phyloP scores from a whole-genome alignment of 495 filamentous ascomycete species.

The Aspergillus biplanus region DNA sequence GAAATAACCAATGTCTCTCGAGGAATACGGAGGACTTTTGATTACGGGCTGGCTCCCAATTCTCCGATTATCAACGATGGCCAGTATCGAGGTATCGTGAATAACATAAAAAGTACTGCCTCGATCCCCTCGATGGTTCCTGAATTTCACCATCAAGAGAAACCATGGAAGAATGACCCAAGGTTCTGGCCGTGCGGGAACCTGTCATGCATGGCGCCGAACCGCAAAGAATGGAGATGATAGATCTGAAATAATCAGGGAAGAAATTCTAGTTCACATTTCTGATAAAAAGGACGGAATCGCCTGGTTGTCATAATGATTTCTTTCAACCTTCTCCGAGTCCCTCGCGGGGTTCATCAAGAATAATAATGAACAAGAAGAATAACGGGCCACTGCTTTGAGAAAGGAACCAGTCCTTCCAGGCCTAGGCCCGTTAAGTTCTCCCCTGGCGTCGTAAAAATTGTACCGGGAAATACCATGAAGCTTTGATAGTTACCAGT shows the following conservation, averaged over 20 bases:
- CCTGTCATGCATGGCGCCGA: constrained; percentile 6
- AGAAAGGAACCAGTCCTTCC: not conserved
- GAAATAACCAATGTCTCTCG: too few species aligned
- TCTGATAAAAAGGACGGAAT: too few species aligned
- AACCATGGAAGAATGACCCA: constrained; percentile 16
- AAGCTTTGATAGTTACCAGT: not conserved
- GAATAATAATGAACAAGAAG: too few species aligned
- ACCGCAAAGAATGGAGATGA: not conserved
- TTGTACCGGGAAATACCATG: not conserved
- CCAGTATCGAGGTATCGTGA: not conserved
- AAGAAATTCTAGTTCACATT: not conserved
- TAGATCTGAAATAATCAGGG: not conserved
- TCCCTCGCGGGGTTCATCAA: too few species aligned
- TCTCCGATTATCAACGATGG: not conserved
- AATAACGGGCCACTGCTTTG: not conserved
- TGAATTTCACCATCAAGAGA: constrained; percentile 1
- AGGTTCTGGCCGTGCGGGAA: constrained; percentile 16
- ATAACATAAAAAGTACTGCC: not conserved
- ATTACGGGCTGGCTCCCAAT: not conserved
- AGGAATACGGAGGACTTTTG: too few species aligned
- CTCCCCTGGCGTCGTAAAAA: constrained; percentile 8
- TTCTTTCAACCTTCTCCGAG: too few species aligned
- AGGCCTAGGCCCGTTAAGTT: constrained; percentile 6
- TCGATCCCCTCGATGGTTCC: not conserved
- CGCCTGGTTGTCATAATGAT: too few species aligned